Evolutionary conservation across 2,329 filamentous ascomycete genomes (phyloP), one percentile per base, ranked within the genome.

Genomic region (Penicillium sp.): DNA sequence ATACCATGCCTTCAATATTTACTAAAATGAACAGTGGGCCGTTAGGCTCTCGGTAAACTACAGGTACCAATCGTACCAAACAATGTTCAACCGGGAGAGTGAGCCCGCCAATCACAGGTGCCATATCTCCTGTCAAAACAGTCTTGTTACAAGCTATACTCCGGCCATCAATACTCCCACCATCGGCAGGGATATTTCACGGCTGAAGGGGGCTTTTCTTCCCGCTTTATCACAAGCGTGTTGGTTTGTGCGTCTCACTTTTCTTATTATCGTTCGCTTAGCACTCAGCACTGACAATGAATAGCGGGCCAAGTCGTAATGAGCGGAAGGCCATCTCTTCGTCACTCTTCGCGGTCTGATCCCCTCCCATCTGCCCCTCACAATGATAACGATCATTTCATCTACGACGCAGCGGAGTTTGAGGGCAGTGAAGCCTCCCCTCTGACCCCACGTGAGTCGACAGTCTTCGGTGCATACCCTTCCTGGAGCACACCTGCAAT

Each of bases 291-390:
- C 44, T 42, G 37, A 43, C 31, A 14, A 54, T 54, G 51, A 42
- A 31, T 29, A 50, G 38, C 51, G 35, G 51, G 37, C 38, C 48
- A 39, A 42, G 38, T 50, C 29, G 45, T 45, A 42, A 54, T 54
- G 51, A 50, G 51, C 24, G 22, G 29, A 53, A 49, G 51, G 38
- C 22, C 45, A 16, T 29, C 37, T 54, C 44, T 22, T 26, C 22
- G 42, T 42, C 26, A 35, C 29, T 43, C 51, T 40, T 34, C 24
- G 37, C 51, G 7, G 24, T 42, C 38, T 35, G 31, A 43, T n/a
- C 13, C 22, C 32, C 31, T 50, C 38, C 38, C 46, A 22, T 32
- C 18, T 18, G 31, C 22, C 13, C 18, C 32, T n/a, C 38, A 29
- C 31, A 42, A 37, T 35, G 46, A 55, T 8, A 29, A 32, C 2